Evolutionary conservation across 2,329 filamentous ascomycete genomes (phyloP).

Genomic region (Byssochlamys sp.): DNA sequence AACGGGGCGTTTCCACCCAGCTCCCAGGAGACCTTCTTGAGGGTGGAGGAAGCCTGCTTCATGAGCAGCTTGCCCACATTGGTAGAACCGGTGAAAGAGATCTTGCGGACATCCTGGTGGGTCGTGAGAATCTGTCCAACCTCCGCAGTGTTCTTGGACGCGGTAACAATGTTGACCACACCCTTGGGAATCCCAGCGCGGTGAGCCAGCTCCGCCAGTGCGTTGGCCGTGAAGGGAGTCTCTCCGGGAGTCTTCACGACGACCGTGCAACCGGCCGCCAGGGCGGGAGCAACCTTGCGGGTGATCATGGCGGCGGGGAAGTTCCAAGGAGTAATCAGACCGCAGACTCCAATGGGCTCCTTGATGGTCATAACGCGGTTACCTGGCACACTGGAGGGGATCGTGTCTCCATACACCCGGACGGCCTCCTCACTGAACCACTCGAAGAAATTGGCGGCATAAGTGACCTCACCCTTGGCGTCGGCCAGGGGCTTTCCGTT

Average conservation of each 20-base stretch:
- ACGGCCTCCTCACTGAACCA: conserved; percentile 58
- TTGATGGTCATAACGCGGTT: conserved; percentile 55
- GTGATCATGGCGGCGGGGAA: conserved; percentile 49
- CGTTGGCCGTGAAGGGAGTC: conserved; percentile 83
- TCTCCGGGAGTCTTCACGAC: conserved; percentile 86
- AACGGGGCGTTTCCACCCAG: conserved; percentile 92
- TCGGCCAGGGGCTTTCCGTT: conserved; percentile 59
- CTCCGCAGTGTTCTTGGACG: conserved; percentile 66
- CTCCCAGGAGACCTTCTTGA: conserved; percentile 83
- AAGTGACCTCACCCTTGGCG: conserved; percentile 49
- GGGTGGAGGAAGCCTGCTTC: conserved; percentile 73
- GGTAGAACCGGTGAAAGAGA: conserved; percentile 81
- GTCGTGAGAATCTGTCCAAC: conserved; percentile 71
- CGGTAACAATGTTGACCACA: conserved; percentile 80
- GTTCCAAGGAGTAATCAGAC: conserved; percentile 60
- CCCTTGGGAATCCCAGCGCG: conserved; percentile 83
- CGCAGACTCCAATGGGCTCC: conserved; percentile 59
- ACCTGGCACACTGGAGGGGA: conserved; percentile 49
- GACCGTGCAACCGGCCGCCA: conserved; percentile 91
- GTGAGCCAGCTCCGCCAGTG: conserved; percentile 73
- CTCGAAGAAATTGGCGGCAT: conserved; percentile 52
- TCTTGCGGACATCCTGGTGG: conserved; percentile 67
- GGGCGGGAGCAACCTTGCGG: conserved; percentile 45
- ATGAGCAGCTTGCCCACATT: conserved; percentile 66
- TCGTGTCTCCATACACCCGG: conserved; percentile 51